Evolutionary conservation across 176 grass and related monocot genomes (phyloP), one percentile per base, ranked within the genome.

Genomic region (Themeda triandra): DNA sequence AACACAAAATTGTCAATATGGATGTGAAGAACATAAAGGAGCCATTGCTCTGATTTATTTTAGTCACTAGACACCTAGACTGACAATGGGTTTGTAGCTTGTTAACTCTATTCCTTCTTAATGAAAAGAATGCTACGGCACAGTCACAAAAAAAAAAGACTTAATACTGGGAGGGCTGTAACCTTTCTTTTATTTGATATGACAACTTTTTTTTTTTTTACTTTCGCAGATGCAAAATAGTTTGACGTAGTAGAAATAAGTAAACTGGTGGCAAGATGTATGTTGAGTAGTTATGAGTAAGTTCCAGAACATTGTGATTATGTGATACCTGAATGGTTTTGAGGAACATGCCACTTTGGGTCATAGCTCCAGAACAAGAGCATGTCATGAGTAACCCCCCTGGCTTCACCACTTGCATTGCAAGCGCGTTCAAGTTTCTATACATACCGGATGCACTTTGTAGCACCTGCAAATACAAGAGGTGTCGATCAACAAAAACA

Each of bases 321-420:
- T 39, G 27, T 86, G 70, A 39, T 90, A 89, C 96, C 93, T 94
- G 93, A 85, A 98, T 87, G 13, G 86, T 90, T 79, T 71, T 89
- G 40, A 98, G 67, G 68, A 98, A 98, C 35, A 90, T 88, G 51
- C 93, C 86, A 78, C 93, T 98, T 86, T 95, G 96, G 69, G 96
- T 93, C 96, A 98, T 95, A 83, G 96, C 96, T 83, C 96, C 93
- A 79, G 96, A 98, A 83, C 92, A 98, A 42, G 96, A 98, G 68
- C 93, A 95, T 39, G 91, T 98, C 96, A 98, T 98, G 19, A 98
- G 93, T 36, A 98, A 82, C 1, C 96, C 96, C 71, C 93, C 93
- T 78, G 15, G 86, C 85, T 84, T 93, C 39, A 92, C 92, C 13
- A 93, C 91, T 90, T 92, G 87, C 89, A 98, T 98, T 42, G 91